Base-by-base conservation (phyloP, 129 eudicot species). In the Artemisia annua region DNA sequence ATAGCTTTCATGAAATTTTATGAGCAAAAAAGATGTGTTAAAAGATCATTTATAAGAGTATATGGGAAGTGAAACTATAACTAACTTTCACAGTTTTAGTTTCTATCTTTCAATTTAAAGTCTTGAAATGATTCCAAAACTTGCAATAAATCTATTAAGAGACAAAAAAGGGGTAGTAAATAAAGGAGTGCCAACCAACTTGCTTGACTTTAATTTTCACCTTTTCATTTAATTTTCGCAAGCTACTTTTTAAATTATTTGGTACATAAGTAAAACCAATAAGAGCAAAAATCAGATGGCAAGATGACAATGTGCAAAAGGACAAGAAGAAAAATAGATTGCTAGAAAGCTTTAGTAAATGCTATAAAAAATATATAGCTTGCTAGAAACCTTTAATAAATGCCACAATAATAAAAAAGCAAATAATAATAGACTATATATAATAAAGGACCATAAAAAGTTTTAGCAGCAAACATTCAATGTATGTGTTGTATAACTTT, bases 181-280 rank as follows among this genome's bases (percentile, higher is more conserved):
- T 39, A 39, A 39, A 39, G 3, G 30, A 28, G 30, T 39, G 7
- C 44, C 44, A 54, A 39, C 79, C 12, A 75, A 12, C 66, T 56
- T 75, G 24, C 60, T 26, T 48, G 74, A 15, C 80, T 55, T 56
- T 9, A 56, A 75, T 67, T 68, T 56, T 53, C 58, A 35, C 66
- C 44, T 39, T 44, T 3, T 5, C 49, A 59, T 49, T 17, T 44
- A 54, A 50, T 44, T 14, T 46, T 44, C 58, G 10, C n/a, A 51
- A 17, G 43, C 53, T 63, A 63, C 14, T 61, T 48, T 49, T 43
- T 12, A 53, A 75, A 9, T 5, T 43, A 7, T 28, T 28, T 28
- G 20, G 14, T 75, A 52, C 2, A 15, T 26, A 5, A 11, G 17
- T 28, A 51, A 17, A 26, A 10, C 3, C 71, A 5, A 13, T 20